Base-by-base conservation (phyloP, 805 yeast genomes). In the Candida ficus region DNA sequence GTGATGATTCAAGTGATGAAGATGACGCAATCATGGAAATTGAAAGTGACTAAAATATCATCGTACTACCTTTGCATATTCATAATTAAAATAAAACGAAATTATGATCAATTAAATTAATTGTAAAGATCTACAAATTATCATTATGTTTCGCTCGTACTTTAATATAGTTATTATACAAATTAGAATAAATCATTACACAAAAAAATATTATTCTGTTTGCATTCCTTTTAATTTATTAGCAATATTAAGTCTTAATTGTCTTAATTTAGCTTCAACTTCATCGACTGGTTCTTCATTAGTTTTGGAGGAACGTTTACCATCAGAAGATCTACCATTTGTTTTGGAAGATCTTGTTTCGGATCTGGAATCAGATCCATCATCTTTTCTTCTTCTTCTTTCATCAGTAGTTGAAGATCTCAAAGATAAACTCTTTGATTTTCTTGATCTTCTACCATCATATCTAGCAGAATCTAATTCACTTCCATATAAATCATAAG, bases 11-110 rank as follows among this genome's bases (percentile, higher is more conserved):
- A 11, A 71, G 77, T 50, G 78, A 71, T 41, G 80, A 72, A 37
- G 79, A 67, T 33, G 78, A 70, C 43, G 70, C 45, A 4, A 47
- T 73, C 37, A 77, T 78, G 84, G 83, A 78, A 50, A 66, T 76
- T 18, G 82, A 75, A 43, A 73, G 78, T 54, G 82, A 76, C 39
- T 75, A 35, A 41, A 21, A 6, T 9, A 9, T 21, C 23, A 21
- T 7, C 9, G 9, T 21, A 7, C 9, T 21, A 9, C 23, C 6
- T 21, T 21, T 21, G 23, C 23, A 21, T 21, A 21, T 21, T 21
- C n/a, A n/a, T n/a, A n/a, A n/a, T n/a, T n/a, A n/a, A n/a, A 21
- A 21, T 21, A 26, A 26, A 26, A 13, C 28, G 28, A 26, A 11
- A 6, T 14, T 7, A 27, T 27, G 29, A 27, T 6, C 10, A 27